A percentile compares a stretch with the other conserved stretches of the same genome.
phyloP scores from a whole-genome alignment of 495 filamentous ascomycete genomes.

The Aspergillus bridgeri region DNA sequence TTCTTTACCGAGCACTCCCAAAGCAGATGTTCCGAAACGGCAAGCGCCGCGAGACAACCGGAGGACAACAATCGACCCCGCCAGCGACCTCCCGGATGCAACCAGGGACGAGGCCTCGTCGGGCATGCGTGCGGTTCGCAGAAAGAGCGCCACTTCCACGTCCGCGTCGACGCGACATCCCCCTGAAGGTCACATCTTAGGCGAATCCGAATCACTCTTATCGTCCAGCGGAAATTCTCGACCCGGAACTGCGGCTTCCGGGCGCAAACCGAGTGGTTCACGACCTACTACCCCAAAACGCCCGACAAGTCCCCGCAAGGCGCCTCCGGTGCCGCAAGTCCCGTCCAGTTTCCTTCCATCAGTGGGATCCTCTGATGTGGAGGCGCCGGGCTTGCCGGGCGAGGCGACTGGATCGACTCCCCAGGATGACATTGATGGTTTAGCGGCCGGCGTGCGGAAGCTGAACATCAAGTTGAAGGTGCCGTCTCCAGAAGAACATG shows the following conservation, averaged over 20 bases:
- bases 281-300: conserved; percentile 48
- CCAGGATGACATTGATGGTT: conserved; percentile 53
- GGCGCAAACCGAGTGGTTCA: conserved; percentile 41
- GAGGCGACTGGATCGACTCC: not conserved
- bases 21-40: conserved; percentile 47
- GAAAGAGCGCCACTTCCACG: conserved; percentile 31
- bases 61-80: conserved; percentile 63
- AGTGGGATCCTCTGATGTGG: conserved; percentile 17
- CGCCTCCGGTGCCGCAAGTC: conserved; percentile 44
- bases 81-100: conserved; percentile 38
- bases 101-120: conserved; percentile 39
- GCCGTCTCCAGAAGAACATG: conserved; percentile 66
- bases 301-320: conserved; percentile 37
- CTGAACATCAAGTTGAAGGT: conserved; percentile 68
- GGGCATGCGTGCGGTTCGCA: conserved; percentile 30
- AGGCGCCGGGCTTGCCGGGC: not conserved
- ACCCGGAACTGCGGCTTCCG: conserved; percentile 23
- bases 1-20: conserved; percentile 36
- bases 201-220: conserved; percentile 17
- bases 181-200: conserved; percentile 5
- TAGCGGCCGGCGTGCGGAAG: conserved; percentile 67
- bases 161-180: conserved; percentile 12
- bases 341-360: conserved; percentile 30
- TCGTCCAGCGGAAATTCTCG: conserved; percentile 17
- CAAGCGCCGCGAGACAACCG: conserved; percentile 49